Evolutionary conservation across 306 rosid genomes (phyloP), one percentile per base, ranked within the genome.

Genomic region (Rosa lucieae): DNA sequence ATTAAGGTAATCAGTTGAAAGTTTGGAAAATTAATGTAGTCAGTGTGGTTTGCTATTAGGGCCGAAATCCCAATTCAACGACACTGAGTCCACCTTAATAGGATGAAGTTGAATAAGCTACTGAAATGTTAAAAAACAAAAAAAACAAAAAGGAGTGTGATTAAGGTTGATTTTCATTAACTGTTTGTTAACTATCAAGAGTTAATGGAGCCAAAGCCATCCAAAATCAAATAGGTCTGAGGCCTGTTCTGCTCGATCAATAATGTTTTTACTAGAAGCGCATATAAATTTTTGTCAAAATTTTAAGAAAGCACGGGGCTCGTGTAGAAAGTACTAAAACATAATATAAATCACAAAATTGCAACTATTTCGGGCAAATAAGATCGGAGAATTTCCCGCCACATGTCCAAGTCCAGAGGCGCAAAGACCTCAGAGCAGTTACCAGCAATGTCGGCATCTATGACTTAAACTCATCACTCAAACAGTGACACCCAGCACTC

Each of bases 371-470:
- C 1, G 8, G 62, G 26, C 4, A 59, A 59, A 62, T 63, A 29
- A 29, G 68, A 62, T 8, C 0, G 6, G 8, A 62, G 21, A 35
- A 7, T 65, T 46, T 65, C 11, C 21, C n/a, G 46, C 70, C 46
- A 65, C 1, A 37, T 13, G 12, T 15, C 73, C 6, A 17, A 21
- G 73, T 48, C 58, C 55, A 71, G 40, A 14, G 75, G 42, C 59
- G 75, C 52, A 71, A 48, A 9, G 14, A 71, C 43, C 75, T 46
- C 75, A 23, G 10, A 23, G 21, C 58, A 71, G 75, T 71, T 71
- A 47, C 42, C 58, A 1, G 17, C 68, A 29, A 63, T 63, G 5
- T 14, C 3, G 67, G 15, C 15, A 11, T 21, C 39, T 1, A 18
- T 3, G 37, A 61, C 39, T 21, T 23, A 9, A 6, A 56, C 61